Percentiles rank a stretch among this genome's conserved stretches.
Evolutionary conservation across 305 asterid genomes (phyloP).

Genomic region (Withania somnifera): DNA sequence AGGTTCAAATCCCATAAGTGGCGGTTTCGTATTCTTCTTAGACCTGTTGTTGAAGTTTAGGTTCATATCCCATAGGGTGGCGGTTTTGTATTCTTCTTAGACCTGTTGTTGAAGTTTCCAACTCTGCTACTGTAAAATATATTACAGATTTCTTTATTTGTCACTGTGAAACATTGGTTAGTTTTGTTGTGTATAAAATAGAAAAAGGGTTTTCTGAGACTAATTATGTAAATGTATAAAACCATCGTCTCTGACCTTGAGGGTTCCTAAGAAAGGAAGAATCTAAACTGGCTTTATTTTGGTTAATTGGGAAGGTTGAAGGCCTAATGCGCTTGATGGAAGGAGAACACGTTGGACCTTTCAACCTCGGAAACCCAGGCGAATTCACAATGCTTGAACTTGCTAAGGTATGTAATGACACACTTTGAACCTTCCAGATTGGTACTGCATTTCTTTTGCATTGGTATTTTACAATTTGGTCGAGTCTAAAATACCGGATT

Average conservation of each 20-base stretch:
- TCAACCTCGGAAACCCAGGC: slow-evolving; percentile 95
- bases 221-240: background rate
- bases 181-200: background rate
- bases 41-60: background rate
- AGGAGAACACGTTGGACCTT: slow-evolving; percentile 97
- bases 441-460: background rate
- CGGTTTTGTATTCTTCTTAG: background rate
- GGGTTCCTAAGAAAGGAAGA: background rate
- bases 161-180: too few species aligned
- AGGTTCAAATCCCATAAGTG: background rate
- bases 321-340: slow-evolving; percentile 95
- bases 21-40: background rate
- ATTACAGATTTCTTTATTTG: too few species aligned
- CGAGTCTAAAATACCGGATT: background rate
- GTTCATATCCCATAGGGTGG: background rate
- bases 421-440: background rate
- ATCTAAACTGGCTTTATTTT: background rate
- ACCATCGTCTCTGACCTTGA: background rate
- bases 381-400: slow-evolving; percentile 98
- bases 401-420: slow-evolving; percentile 51
- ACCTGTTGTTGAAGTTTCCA: background rate
- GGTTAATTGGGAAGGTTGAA: slow-evolving; percentile 45
- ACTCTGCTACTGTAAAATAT: too few species aligned
- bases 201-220: background rate
- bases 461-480: background rate